Evolutionary conservation across 2,329 filamentous ascomycete species (phyloP).

Genomic region (Apiospora pterosperma): DNA sequence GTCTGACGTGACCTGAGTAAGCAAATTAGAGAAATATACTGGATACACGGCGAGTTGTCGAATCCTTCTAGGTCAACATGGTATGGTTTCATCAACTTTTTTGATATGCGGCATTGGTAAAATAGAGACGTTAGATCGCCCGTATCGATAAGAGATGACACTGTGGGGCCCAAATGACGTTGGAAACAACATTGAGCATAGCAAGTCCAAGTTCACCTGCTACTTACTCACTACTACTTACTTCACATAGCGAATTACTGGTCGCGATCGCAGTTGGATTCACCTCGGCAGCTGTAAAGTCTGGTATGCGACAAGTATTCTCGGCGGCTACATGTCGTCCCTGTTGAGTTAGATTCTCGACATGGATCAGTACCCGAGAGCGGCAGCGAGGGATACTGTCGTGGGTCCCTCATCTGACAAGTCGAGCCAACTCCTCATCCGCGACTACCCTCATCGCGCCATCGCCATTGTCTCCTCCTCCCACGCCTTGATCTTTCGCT

Average conservation of each 20-base stretch:
- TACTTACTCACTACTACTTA: neutral
- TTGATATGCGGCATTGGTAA: neutral
- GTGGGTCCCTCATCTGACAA: slow-evolving; percentile 36
- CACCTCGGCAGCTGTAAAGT: neutral
- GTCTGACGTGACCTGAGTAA: no score
- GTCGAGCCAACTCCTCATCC: slow-evolving; percentile 77
- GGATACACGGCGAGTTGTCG: neutral
- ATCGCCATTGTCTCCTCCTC: slow-evolving; percentile 79
- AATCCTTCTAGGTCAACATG: neutral
- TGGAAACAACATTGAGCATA: neutral
- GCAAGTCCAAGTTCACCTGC: neutral
- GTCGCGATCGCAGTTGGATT: neutral
- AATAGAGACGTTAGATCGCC: neutral
- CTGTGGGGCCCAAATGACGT: neutral
- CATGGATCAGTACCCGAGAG: slow-evolving; percentile 13
- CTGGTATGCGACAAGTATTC: neutral
- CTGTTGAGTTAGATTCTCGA: slow-evolving; percentile 6
- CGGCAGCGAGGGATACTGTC: slow-evolving; percentile 10
- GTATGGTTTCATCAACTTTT: neutral
- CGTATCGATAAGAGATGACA: neutral
- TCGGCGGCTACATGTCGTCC: slow-evolving; percentile 1
- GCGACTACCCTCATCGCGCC: slow-evolving; percentile 81
- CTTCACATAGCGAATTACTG: neutral
- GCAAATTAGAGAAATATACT: neutral
- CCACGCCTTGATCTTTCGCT: slow-evolving; percentile 80